Conservation (phyloP, 1,284 basidiomycete genomes). For the Ustilago sp. region DNA sequence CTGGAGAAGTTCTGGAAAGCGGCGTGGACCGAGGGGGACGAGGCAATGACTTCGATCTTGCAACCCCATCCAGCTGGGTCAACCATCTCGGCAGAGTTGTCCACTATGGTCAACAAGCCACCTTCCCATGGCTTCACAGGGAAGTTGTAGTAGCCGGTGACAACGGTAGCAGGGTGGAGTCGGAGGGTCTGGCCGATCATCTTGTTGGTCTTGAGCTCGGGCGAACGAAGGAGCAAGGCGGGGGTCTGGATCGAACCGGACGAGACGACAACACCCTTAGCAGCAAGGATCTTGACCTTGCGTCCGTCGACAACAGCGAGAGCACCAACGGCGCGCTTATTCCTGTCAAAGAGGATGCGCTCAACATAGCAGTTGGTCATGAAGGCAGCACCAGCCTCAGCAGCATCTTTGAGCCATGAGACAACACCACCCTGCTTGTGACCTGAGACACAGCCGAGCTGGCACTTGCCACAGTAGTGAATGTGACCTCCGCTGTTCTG, state of each 20-base stretch:
- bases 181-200: conserved; percentile 71
- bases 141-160: conserved; percentile 71
- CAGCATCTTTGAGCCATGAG: conserved; percentile 70
- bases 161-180: conserved; percentile 71
- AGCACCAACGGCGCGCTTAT: conserved; percentile 61
- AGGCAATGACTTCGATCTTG: conserved; percentile 72
- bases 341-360: conserved; percentile 69
- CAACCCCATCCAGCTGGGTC: conserved; percentile 69
- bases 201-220: conserved; percentile 70
- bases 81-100: conserved; percentile 63
- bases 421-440: conserved; percentile 70
- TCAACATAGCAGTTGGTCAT: conserved; percentile 69
- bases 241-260: conserved; percentile 71
- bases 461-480: conserved; percentile 71
- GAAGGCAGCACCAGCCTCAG: conserved; percentile 69
- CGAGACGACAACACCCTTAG: conserved; percentile 70
- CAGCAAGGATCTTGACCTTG: conserved; percentile 66
- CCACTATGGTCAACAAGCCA: conserved; percentile 71
- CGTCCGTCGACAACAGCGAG: conserved; percentile 60
- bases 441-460: conserved; percentile 69
- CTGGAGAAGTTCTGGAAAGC: conserved; percentile 68
- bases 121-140: conserved; percentile 72
- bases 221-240: conserved; percentile 71
- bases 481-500: conserved; percentile 71
- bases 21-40: conserved; percentile 69